Conservation (phyloP, 306 rosid species). For the Quercus variabilis region DNA sequence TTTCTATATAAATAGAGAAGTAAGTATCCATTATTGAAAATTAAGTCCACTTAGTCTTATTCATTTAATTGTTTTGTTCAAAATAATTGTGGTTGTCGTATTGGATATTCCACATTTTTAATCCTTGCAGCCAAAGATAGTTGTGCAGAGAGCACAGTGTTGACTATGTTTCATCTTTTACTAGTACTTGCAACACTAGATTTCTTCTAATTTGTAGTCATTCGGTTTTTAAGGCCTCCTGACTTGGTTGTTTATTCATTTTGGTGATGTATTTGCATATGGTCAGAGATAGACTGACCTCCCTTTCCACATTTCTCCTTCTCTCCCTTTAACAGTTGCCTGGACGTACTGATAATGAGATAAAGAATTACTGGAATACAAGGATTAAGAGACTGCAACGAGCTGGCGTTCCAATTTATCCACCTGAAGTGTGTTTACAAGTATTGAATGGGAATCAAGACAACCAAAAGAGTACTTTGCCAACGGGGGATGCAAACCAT, state of each 20-base stretch:
- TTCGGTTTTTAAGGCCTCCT: neutral
- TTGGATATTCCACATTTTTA: neutral
- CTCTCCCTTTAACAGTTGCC: slow-evolving; percentile 51
- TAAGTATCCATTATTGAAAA: neutral
- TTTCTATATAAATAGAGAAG: neutral
- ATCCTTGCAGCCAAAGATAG: neutral
- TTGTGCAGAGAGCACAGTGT: neutral
- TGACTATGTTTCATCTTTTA: neutral
- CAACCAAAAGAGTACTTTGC: slow-evolving; percentile 20
- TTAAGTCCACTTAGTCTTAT: neutral
- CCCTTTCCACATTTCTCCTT: slow-evolving; percentile 12
- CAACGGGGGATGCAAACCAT: slow-evolving; percentile 18
- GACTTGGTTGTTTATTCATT: neutral
- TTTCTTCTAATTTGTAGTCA: neutral
- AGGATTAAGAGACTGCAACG: slow-evolving; percentile 56
- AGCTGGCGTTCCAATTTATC: slow-evolving; percentile 60
- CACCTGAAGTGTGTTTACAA: slow-evolving; percentile 43
- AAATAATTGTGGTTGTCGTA: neutral
- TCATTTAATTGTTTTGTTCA: neutral
- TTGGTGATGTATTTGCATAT: neutral
- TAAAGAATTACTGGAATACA: slow-evolving; percentile 78
- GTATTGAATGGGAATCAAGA: slow-evolving; percentile 39
- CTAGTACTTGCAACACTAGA: neutral
- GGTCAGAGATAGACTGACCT: neutral
- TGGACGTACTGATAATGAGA: slow-evolving; percentile 81